phyloP scores from a whole-genome alignment of 1,284 basidiomycete species.

The Abortiporus biennis region DNA sequence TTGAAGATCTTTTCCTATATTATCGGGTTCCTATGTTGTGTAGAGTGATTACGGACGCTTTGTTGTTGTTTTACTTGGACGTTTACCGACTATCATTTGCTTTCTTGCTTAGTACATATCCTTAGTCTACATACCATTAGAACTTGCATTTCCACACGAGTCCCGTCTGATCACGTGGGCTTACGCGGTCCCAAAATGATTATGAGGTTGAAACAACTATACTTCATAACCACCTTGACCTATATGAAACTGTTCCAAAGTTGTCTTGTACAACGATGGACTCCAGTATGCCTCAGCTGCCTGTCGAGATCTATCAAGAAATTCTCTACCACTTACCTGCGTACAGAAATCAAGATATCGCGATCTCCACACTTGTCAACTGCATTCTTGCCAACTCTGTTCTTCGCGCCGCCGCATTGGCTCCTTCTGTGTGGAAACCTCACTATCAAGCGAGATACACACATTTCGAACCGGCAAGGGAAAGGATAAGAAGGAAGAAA shows the following conservation, averaged over 20 bases:
- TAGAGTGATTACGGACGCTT: neutral
- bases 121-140: no score
- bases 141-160: no score
- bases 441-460: constrained; percentile 44
- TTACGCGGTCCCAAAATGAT: no score
- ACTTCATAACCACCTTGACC: no score
- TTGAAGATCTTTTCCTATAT: constrained; percentile 10
- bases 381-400: constrained; percentile 22
- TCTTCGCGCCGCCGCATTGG: constrained; percentile 23
- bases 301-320: constrained; percentile 16
- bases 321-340: constrained; percentile 24
- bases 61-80: neutral
- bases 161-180: no score
- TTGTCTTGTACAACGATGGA: no score
- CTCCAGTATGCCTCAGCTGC: constrained; percentile 4
- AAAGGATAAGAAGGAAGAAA: constrained; percentile 26
- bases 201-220: no score
- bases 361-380: constrained; percentile 21
- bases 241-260: no score
- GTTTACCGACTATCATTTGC: no score
- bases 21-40: no score
- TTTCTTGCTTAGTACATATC: no score
- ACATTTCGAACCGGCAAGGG: constrained; percentile 30
- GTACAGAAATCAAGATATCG: constrained; percentile 20
- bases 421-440: constrained; percentile 37